Evolutionary conservation across 2,329 filamentous ascomycete species (phyloP), one percentile per base, ranked within the genome.

Genomic region (Canariomyces notabilis): DNA sequence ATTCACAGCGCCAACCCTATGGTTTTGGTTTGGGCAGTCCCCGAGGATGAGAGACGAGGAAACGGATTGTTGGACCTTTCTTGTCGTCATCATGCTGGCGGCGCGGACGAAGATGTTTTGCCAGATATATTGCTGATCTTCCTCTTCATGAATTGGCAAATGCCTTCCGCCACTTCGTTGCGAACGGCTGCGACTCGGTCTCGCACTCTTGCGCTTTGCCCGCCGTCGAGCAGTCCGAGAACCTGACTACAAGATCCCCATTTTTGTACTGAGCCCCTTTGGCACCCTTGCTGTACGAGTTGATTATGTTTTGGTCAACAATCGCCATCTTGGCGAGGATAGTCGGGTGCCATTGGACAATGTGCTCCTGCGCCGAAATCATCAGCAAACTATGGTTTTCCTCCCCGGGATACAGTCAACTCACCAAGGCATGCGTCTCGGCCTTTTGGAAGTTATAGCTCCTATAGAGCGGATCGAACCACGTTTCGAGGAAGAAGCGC

Each of bases 381-480:
- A 23, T 20, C 6, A 11, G 9, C 26, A 3, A 12, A 9, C 8
- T 29, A 12, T 29, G 4, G 26, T 9, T 29, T 29, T 16, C 7
- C 3, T 32, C n/a, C n/a, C n/a, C n/a, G n/a, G n/a, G n/a, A n/a
- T n/a, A n/a, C n/a, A n/a, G 9, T 15, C 21, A 18, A 56, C 82
- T 63, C 73, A 89, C 93, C 71, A 98, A 68, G 41, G 91, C 90
- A 71, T 98, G 91, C 19, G 76, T 80, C 67, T 98, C 93, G 0
- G 89, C 90, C 65, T 94, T 96, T 61, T 94, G 88, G 61, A 98
- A 98, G 63, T 95, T 95, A 70, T 98, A 98, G 56, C 77, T 87
- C 53, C 91, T 78, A 68, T 95, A 98, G 35, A 97, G 72, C 38
- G 93, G 93, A 64, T 97, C 89, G 61, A 93, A 95, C 93, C 93